Conservation (phyloP, 495 filamentous ascomycete species). For the Trichocladium uniseriatum region DNA sequence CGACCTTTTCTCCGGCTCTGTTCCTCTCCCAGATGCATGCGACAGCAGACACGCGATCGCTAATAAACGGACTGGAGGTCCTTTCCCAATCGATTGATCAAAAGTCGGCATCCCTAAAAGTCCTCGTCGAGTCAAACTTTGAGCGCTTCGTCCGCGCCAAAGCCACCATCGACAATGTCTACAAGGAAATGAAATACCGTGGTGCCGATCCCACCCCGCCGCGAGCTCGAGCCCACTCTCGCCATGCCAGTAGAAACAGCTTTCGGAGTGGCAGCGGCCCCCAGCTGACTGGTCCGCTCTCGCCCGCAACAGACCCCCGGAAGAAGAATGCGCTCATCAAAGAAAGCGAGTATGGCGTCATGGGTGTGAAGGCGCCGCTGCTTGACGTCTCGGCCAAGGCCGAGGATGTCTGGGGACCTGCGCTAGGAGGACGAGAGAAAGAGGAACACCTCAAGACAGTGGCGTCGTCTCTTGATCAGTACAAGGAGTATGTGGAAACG, state of each 20-base stretch:
- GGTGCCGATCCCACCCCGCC: conserved; percentile 53
- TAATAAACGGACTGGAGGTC: conserved; percentile 70
- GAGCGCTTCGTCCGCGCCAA: conserved; percentile 95
- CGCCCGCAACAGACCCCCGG: conserved; percentile 37
- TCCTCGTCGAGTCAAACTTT: conserved; percentile 93
- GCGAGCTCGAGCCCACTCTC: conserved; percentile 43
- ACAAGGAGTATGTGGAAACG: conserved; percentile 72
- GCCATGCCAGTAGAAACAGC: conserved; percentile 54
- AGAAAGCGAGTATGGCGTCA: conserved; percentile 90
- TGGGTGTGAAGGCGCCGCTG: conserved; percentile 78
- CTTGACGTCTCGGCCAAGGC: conserved; percentile 86
- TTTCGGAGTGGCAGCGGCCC: conserved; percentile 51
- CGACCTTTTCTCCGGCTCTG: conserved; percentile 83
- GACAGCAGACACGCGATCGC: conserved; percentile 64
- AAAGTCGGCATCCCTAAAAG: conserved; percentile 90
- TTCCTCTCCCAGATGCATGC: conserved; percentile 89
- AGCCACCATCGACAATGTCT: conserved; percentile 94
- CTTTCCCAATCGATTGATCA: conserved; percentile 88
- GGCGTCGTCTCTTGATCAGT: conserved; percentile 60
- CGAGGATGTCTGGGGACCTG: conserved; percentile 94
- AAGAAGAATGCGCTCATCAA: conserved; percentile 86
- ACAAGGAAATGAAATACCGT: conserved; percentile 92
- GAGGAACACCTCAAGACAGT: conserved; percentile 76
- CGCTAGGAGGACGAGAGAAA: conserved; percentile 81
- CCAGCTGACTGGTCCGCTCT: conserved; percentile 26